Evolutionary conservation across 768 basidiomycete genomes (phyloP).

Genomic region (Rhizopogon salebrosus): DNA sequence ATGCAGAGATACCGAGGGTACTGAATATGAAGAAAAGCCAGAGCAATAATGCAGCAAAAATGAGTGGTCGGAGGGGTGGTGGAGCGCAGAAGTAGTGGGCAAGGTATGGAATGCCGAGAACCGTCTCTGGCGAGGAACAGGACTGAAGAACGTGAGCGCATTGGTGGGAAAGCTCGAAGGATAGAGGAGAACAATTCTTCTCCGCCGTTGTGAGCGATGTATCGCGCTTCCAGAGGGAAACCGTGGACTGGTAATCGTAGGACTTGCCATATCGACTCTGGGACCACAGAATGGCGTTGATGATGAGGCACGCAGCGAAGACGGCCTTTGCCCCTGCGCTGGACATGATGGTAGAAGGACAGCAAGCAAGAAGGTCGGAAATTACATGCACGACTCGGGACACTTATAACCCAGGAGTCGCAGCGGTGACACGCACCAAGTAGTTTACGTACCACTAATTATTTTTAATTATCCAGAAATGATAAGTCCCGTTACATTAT

Average conservation of each 20-base stretch:
- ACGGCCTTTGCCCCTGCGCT: slow-evolving; percentile 40
- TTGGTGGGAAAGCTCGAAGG: slow-evolving; percentile 48
- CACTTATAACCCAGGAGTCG: not conserved
- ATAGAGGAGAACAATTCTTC: slow-evolving; percentile 51
- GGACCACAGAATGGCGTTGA: slow-evolving; percentile 66
- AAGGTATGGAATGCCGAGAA: slow-evolving; percentile 69
- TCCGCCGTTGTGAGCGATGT: not conserved
- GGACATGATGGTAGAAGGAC: slow-evolving; percentile 35
- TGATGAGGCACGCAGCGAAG: slow-evolving; percentile 45
- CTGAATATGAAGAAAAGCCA: slow-evolving; percentile 95
- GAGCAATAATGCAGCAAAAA: slow-evolving; percentile 58
- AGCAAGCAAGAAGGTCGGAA: not conserved
- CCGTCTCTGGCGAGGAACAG: slow-evolving; percentile 58
- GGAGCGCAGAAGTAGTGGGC: slow-evolving; percentile 66
- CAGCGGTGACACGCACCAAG: too few species aligned
- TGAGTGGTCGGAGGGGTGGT: slow-evolving; percentile 45
- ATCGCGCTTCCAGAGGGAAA: slow-evolving; percentile 8
- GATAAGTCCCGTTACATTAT: too few species aligned
- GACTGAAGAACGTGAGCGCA: slow-evolving; percentile 55
- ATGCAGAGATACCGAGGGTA: slow-evolving; percentile 89
- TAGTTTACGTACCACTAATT: too few species aligned
- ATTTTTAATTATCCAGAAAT: too few species aligned
- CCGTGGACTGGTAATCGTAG: slow-evolving; percentile 4
- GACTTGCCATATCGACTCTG: slow-evolving; percentile 44
- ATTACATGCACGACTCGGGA: not conserved